Conservation (phyloP, 768 basidiomycete species). For the Lactarius pseudohatsudake region DNA sequence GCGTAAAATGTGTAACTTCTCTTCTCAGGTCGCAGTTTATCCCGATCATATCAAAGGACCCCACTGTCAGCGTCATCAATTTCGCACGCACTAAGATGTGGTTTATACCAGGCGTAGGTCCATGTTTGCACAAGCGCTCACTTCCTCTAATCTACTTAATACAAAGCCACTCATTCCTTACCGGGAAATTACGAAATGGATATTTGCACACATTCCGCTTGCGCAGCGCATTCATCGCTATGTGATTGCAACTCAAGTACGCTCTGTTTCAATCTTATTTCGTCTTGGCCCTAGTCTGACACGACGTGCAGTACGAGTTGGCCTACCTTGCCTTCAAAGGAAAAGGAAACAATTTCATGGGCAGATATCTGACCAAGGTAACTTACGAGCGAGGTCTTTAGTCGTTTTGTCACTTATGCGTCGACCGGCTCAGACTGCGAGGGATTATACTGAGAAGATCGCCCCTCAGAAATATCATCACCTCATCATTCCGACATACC, state of each 20-base stretch:
- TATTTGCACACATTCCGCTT: slow-evolving; percentile 53
- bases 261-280: slow-evolving; percentile 13
- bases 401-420: not conserved
- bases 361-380: not conserved
- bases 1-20: not conserved
- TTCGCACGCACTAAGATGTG: slow-evolving; percentile 58
- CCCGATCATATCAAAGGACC: slow-evolving; percentile 50
- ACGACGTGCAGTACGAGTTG: not conserved
- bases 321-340: not conserved
- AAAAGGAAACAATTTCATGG: slow-evolving; percentile 16
- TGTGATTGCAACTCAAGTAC: slow-evolving; percentile 46
- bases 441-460: slow-evolving; percentile 44
- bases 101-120: slow-evolving; percentile 48
- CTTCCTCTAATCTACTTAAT: not conserved
- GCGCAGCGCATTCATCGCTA: slow-evolving; percentile 47
- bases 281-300: not conserved
- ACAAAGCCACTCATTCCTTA: slow-evolving; percentile 38
- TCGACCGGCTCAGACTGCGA: slow-evolving; percentile 36
- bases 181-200: slow-evolving; percentile 46
- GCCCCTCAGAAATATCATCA: slow-evolving; percentile 38
- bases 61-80: slow-evolving; percentile 50
- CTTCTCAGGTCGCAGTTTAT: slow-evolving; percentile 44
- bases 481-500: slow-evolving; percentile 49
- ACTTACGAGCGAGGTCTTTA: not conserved
- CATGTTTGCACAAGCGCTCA: no score